phyloP scores from a whole-genome alignment of 495 filamentous ascomycete genomes.

The Daldinia loculata region DNA sequence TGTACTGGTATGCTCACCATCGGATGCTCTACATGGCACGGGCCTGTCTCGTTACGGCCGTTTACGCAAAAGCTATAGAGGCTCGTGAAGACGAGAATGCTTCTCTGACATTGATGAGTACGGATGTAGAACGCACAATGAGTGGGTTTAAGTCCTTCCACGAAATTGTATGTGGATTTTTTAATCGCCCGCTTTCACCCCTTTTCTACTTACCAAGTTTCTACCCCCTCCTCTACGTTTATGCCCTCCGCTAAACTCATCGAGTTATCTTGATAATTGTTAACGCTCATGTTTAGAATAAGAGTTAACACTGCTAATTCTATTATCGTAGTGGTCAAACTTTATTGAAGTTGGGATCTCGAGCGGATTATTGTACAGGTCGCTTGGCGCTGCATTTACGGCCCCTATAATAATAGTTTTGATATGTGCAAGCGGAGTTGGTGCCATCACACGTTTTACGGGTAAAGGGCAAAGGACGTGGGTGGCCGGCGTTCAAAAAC shows the following conservation, averaged over 20 bases:
- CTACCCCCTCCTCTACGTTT: background rate
- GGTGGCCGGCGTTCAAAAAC: conserved; percentile 61
- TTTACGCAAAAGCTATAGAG: conserved; percentile 63
- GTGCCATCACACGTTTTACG: conserved; percentile 55
- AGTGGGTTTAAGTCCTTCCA: conserved; percentile 50
- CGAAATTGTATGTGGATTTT: conserved; percentile 44
- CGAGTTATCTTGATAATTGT: background rate
- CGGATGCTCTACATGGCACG: conserved; percentile 67
- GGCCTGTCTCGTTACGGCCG: conserved; percentile 64
- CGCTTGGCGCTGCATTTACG: conserved; percentile 31
- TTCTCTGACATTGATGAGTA: conserved; percentile 70
- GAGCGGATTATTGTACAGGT: conserved; percentile 45
- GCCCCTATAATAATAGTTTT: conserved; percentile 36
- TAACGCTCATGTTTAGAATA: background rate
- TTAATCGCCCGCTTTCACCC: background rate
- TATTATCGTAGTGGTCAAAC: conserved; percentile 49
- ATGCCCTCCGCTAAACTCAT: background rate
- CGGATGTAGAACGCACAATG: conserved; percentile 55
- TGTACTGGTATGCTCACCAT: conserved; percentile 67
- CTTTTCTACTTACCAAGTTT: background rate
- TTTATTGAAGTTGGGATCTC: conserved; percentile 62
- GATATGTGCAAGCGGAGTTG: conserved; percentile 42
- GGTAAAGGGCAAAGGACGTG: conserved; percentile 59
- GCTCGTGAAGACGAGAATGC: conserved; percentile 59
- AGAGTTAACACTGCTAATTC: conserved; percentile 5